phyloP scores from a whole-genome alignment of 2,329 filamentous ascomycete species.

The Cercospora sp. region DNA sequence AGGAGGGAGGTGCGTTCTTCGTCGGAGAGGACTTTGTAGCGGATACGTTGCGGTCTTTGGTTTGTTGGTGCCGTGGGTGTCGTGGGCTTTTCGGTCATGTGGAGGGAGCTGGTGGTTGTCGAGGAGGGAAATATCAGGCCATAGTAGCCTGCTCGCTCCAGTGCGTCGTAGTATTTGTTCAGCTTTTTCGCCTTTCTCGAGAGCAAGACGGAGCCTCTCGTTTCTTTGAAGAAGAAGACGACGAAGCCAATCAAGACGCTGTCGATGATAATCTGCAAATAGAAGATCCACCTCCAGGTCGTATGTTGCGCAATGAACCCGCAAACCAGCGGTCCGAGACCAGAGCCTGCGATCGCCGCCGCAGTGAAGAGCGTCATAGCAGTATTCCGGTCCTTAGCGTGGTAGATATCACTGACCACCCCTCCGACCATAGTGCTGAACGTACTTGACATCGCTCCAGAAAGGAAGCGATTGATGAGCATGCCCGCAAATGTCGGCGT shows the following conservation, averaged over 20 bases:
- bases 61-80: constrained; percentile 25
- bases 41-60: constrained; percentile 44
- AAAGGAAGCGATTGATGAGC: constrained; percentile 72
- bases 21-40: constrained; percentile 79
- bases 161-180: constrained; percentile 75
- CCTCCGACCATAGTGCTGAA: constrained; percentile 93
- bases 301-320: constrained; percentile 68
- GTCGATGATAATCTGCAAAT: constrained; percentile 74
- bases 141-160: constrained; percentile 65
- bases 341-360: constrained; percentile 74
- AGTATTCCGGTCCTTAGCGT: constrained; percentile 75
- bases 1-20: constrained; percentile 69
- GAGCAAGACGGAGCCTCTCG: constrained; percentile 75
- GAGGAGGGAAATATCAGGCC: constrained; percentile 53
- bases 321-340: constrained; percentile 71
- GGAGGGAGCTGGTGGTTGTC: constrained; percentile 27
- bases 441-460: constrained; percentile 72
- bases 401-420: constrained; percentile 83
- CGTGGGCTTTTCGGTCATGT: constrained; percentile 3
- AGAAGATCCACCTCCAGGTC: constrained; percentile 85
- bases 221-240: constrained; percentile 74
- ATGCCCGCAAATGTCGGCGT: constrained; percentile 71
- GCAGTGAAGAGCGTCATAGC: constrained; percentile 91
- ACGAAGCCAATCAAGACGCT: constrained; percentile 65
- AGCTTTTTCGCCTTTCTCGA: constrained; percentile 70